Conservation (phyloP, 2,329 filamentous ascomycete genomes). For the Gnomoniopsis sp. region DNA sequence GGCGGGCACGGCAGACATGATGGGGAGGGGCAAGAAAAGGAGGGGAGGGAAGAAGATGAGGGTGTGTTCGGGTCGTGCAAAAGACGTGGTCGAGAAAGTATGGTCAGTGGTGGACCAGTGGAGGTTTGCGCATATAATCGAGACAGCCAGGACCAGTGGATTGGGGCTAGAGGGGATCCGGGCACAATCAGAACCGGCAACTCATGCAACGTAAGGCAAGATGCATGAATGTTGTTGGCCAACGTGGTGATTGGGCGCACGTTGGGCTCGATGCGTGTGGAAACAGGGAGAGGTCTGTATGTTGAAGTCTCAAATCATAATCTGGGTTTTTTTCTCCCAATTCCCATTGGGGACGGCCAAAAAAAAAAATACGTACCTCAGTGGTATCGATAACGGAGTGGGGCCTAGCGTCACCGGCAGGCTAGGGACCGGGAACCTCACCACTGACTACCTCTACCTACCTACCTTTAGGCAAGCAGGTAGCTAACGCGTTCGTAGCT, state of each 20-base stretch:
- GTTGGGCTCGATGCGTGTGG: constrained; percentile 2
- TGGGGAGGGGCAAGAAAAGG: constrained; percentile 25
- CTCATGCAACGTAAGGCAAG: constrained; percentile 8
- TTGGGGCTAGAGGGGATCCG: constrained; percentile 1
- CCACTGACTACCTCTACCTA: too few species aligned
- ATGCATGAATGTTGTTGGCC: neutral
- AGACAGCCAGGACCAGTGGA: neutral
- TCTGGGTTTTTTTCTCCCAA: constrained; percentile 8
- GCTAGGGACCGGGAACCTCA: constrained; percentile 2
- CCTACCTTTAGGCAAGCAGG: constrained; percentile 42
- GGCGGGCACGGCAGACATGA: constrained; percentile 49
- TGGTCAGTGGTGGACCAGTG: constrained; percentile 8
- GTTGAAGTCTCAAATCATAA: constrained; percentile 10
- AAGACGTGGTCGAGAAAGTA: constrained; percentile 12
- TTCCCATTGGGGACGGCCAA: neutral
- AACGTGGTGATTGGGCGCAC: constrained; percentile 12
- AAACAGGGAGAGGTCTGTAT: constrained; percentile 10
- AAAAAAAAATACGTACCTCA: too few species aligned
- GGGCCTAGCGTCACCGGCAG: constrained; percentile 1
- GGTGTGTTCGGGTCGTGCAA: constrained; percentile 15
- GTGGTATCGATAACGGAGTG: too few species aligned
- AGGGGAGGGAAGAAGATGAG: constrained; percentile 5
- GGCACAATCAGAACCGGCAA: constrained; percentile 1
- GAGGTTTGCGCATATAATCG: neutral
- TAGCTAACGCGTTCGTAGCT: constrained; percentile 38